Base-by-base conservation (phyloP, 495 filamentous ascomycete species). In the Neurospora africana region DNA sequence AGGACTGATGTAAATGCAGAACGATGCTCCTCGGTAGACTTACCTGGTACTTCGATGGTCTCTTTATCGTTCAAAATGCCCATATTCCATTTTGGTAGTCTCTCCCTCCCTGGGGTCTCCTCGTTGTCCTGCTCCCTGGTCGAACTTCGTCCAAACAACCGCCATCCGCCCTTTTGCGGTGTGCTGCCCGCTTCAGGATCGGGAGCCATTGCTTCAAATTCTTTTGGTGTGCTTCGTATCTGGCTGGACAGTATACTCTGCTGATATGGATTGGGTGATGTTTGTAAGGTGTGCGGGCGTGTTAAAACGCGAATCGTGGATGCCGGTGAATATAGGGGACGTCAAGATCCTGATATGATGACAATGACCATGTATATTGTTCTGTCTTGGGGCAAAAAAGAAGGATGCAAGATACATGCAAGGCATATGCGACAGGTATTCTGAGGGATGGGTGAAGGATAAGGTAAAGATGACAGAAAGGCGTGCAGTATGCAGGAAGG, bases 11-110 rank as follows among this genome's bases (percentile, higher is more conserved):
- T 33, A 35, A 19, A 30, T 19, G 53, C 23, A 76, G 19, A 38
- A 68, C n/a, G 30, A 36, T 30, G 30, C 69, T 68, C 10, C 43
- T 44, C 27, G 65, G 17, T 30, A 23, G 39, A 81, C 87, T 73
- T 82, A 94, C 95, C 95, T 75, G 95, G 95, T 27, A 98, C 95
- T 83, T 97, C 92, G 43, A 96, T 92, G 0, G 95, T 98, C 68
- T 90, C 81, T 71, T 78, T 86, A 75, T 97, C 93, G 78, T 93
- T 94, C 41, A 97, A 79, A 23, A 98, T 91, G 43, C 94, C 95
- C 82, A 98, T 84, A 9, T 86, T 92, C 86, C 91, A 93, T 82
- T 88, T 81, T 4, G 78, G 69, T 30, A 73, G 80, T 13, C 72
- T 72, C 2, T 67, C 10, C 68, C 74, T 76, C 36, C 53, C 74